Base-by-base conservation (phyloP, 2,329 filamentous ascomycete genomes). In the Nigrospora sphaerica region DNA sequence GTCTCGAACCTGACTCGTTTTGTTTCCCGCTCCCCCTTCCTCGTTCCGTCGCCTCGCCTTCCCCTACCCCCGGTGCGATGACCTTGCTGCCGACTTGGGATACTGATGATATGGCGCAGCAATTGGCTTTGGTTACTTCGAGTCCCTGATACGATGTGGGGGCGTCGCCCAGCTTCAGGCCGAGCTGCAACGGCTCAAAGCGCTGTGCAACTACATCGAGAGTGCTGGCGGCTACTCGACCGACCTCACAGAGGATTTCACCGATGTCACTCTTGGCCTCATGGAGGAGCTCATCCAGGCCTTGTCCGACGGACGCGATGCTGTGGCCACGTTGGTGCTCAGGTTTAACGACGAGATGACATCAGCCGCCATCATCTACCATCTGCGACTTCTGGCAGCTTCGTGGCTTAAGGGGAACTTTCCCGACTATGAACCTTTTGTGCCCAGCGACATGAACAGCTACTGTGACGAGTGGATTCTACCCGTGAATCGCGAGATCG, bases 41-140 rank as follows among this genome's bases (percentile, higher is more conserved):
- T 49, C 19, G 12, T 38, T 19, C 12, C 36, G 39, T 23, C 32
- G n/a, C 32, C 39, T 32, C 38, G 19, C 35, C 19, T 39, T 36
- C 10, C 32, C 13, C 13, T 39, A 40, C 38, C 23, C 23, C 7
- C 7, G 7, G 5, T n/a, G 13, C 38, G 10, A 34, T 32, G 13
- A 13, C n/a, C 46, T 31, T 33, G 45, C 19, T 32, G 32, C 48
- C 46, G 32, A 54, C 47, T 28, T 42, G 48, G 40, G 46, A 44
- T 48, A 46, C 47, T 35, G 44, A 31, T 38, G 23, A 28, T 28
- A 9, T 9, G 17, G 42, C 54, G 33, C 64, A 97, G 93, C 92
- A 44, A 86, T 95, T 62, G 90, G 85, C 19, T 98, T 95, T 66
- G 84, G 83, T 53, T 97, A 96, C 66, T 95, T 95, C 62, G 93